These are phyloP conservation scores for Arachis stenosperma DNA, from an alignment of 306 rosid species.

Conservation along the genomic window DNA sequence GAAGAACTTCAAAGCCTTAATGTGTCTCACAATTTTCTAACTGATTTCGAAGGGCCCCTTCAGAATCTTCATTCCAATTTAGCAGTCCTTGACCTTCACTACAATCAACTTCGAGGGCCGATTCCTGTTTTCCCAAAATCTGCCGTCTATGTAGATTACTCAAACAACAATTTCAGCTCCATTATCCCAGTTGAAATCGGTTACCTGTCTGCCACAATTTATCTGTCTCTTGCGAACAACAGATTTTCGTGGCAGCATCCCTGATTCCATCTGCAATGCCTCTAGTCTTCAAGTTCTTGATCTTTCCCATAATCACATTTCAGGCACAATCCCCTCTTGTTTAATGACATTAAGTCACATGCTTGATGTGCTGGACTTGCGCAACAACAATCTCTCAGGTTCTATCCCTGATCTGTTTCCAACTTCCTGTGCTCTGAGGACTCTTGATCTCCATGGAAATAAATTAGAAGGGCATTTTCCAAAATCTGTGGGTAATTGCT, in stretches of 20 bases:
- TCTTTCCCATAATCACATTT: slow-evolving; percentile 46
- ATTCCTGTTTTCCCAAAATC: not conserved
- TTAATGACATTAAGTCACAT: slow-evolving; percentile 12
- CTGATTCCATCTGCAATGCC: slow-evolving; percentile 47
- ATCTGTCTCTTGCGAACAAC: slow-evolving; percentile 48
- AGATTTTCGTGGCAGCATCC: slow-evolving; percentile 28
- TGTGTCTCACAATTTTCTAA: slow-evolving; percentile 56
- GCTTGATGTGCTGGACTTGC: slow-evolving; percentile 42
- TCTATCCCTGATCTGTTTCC: slow-evolving; percentile 35
- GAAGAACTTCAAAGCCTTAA: slow-evolving; percentile 39
- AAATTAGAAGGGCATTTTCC: slow-evolving; percentile 43
- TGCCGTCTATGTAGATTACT: slow-evolving; percentile 46
- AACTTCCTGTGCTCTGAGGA: slow-evolving; percentile 31
- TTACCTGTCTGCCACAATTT: not conserved
- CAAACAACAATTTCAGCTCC: slow-evolving; percentile 46
- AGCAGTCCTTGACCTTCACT: slow-evolving; percentile 47
- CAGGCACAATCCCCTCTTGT: slow-evolving; percentile 48
- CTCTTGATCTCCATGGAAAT: slow-evolving; percentile 51
- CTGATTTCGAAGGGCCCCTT: slow-evolving; percentile 35
- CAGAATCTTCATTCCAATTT: slow-evolving; percentile 7
- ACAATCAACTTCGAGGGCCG: slow-evolving; percentile 46
- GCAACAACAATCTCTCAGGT: slow-evolving; percentile 42
- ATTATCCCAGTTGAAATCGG: slow-evolving; percentile 24
- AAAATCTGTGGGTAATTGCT: slow-evolving; percentile 47
- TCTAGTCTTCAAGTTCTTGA: slow-evolving; percentile 49